Base-by-base conservation (phyloP, 2,329 filamentous ascomycete genomes). In the Claviceps digitariae region DNA sequence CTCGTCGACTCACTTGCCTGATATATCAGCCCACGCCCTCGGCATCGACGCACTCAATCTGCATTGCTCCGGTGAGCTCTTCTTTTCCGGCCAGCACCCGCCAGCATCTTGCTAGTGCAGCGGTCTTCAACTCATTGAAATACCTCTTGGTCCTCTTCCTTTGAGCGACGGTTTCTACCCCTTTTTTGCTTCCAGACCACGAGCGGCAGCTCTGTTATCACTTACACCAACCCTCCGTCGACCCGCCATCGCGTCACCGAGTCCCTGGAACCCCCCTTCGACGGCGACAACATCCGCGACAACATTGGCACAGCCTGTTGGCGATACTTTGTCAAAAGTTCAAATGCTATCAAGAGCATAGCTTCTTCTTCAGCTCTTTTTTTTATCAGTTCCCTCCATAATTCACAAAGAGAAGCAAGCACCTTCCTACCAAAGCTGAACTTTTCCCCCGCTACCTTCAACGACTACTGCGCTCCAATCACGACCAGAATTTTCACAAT, bases 361-460 rank as follows among this genome's bases (percentile, higher is more conserved):
- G 10, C 31, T 34, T 34, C 10, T 38, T 38, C 34, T 38, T 7
- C 2, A 38, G 2, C 17, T 15, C 12, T 38, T 15, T 38, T 38
- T 17, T 38, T 38, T 38, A n/a, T n/a, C n/a, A n/a, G n/a, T n/a
- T n/a, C n/a, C n/a, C n/a, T n/a, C 41, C 41, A 43, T 10, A n/a
- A 50, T 20, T 12, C 1, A 31, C 10, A 20, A 47, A 47, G 25
- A 29, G n/a, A 20, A 47, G 4, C 27, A 48, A 20, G 17, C 20
- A 23, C 57, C 66, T 66, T 63, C 58, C 61, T 20, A 66, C 64
- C 59, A 63, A 67, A 41, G 67, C 64, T 38, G 64, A 67, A 40
- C 65, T 64, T 13, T 48, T 65, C n/a, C n/a, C n/a, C n/a, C n/a
- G n/a, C 36, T 66, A 62, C 38, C n/a, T 43, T 23, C 9, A 43